phyloP scores from a whole-genome alignment of 768 basidiomycete genomes.

The Macrolepiota fuliginosa region DNA sequence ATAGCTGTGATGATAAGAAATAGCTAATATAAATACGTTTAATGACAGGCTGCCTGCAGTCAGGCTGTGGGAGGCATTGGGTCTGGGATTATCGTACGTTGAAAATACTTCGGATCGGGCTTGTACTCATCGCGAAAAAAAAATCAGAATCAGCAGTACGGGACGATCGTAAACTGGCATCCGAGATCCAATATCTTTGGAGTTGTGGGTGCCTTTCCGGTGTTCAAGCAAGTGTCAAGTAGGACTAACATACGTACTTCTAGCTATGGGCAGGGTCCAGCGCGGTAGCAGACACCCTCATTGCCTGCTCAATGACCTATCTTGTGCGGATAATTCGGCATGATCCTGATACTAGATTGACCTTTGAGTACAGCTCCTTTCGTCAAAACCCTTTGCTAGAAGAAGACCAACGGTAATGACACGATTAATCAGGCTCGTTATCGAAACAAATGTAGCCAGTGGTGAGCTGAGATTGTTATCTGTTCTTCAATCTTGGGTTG shows the following conservation, averaged over 20 bases:
- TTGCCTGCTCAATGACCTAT: constrained; percentile 5
- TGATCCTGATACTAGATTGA: neutral
- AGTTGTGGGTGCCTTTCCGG: neutral
- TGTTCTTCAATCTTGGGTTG: neutral
- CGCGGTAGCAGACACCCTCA: constrained; percentile 7
- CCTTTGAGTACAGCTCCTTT: neutral
- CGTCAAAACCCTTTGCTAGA: neutral
- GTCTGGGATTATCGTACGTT: constrained; percentile 8
- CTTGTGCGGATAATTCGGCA: neutral
- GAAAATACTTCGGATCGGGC: no score
- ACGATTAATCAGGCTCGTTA: constrained; percentile 1
- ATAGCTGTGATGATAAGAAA: neutral
- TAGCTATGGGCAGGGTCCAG: constrained; percentile 6
- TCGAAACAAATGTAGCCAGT: constrained; percentile 11
- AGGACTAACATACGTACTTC: neutral
- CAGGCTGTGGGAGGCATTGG: constrained; percentile 9
- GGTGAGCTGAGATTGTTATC: neutral
- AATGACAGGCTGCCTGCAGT: neutral
- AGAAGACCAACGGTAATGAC: neutral
- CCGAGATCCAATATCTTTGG: neutral
- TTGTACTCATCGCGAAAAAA: neutral
- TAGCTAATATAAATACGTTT: neutral
- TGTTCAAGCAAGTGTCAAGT: no score
- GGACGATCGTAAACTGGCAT: constrained; percentile 5
- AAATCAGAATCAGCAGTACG: constrained; percentile 6